phyloP scores from a whole-genome alignment of 495 filamentous ascomycete species.

The Podospora pseudocomata region DNA sequence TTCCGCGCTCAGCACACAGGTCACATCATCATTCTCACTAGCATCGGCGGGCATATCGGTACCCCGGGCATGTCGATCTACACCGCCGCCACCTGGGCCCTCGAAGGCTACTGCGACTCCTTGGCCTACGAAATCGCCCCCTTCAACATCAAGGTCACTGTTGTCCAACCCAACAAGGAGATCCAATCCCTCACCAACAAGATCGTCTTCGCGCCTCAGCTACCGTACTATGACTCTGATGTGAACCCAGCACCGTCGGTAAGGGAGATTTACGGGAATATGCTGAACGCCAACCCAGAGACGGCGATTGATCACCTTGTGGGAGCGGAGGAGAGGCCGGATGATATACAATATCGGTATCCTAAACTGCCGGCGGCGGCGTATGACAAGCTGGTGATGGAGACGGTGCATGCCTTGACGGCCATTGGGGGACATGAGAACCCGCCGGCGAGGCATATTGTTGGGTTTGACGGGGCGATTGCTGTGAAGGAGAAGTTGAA shows the following conservation, averaged over 20 bases:
- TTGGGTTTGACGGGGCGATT: conserved; percentile 83
- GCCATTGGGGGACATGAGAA: conserved; percentile 94
- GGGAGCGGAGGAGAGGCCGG: conserved; percentile 16
- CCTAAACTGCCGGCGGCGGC: conserved; percentile 63
- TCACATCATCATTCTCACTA: conserved; percentile 86
- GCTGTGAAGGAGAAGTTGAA: conserved; percentile 95
- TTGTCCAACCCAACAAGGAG: conserved; percentile 84
- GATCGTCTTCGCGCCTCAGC: conserved; percentile 73
- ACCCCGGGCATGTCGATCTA: conserved; percentile 89
- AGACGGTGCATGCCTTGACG: conserved; percentile 88
- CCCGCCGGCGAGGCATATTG: conserved; percentile 89
- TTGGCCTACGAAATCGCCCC: conserved; percentile 95
- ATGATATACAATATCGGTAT: conserved; percentile 66
- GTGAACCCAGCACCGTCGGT: conserved; percentile 75
- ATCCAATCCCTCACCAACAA: conserved; percentile 80
- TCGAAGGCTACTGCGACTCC: conserved; percentile 97
- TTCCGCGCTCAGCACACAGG: conserved; percentile 75
- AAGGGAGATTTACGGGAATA: conserved; percentile 72
- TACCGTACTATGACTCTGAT: conserved; percentile 67
- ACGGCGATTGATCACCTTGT: conserved; percentile 42
- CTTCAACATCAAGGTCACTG: conserved; percentile 93
- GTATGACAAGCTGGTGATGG: conserved; percentile 67
- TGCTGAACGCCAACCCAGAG: conserved; percentile 57
- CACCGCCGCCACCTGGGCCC: conserved; percentile 87
- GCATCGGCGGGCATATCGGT: conserved; percentile 87